phyloP scores from a whole-genome alignment of 2,329 filamentous ascomycete species.

The Penicillium sp. region DNA sequence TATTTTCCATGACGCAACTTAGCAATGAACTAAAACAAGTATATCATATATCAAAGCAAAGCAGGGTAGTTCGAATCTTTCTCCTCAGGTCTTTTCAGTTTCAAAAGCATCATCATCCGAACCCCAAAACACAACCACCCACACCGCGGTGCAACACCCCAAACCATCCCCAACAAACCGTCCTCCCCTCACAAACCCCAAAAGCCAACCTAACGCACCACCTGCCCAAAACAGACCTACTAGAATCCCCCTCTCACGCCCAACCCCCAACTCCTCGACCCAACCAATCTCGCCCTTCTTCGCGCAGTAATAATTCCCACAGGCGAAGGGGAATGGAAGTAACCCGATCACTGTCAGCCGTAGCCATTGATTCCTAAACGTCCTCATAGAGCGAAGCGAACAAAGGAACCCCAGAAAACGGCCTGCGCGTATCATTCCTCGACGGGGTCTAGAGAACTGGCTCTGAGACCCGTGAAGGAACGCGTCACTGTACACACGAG shows the following conservation, averaged over 20 bases:
- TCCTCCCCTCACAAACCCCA: constrained; percentile 7
- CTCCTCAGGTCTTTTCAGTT: constrained; percentile 55
- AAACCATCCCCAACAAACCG: constrained; percentile 11
- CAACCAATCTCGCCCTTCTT: constrained; percentile 3
- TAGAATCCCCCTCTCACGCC: neutral
- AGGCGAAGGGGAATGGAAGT: too few species aligned
- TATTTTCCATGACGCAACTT: neutral
- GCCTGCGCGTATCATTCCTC: constrained; percentile 19
- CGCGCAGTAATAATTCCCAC: constrained; percentile 8
- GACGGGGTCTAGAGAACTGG: too few species aligned
- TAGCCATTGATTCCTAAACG: constrained; percentile 48
- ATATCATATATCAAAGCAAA: neutral
- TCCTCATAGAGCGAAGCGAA: constrained; percentile 48
- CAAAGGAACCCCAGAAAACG: constrained; percentile 46
- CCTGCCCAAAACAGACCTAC: neutral
- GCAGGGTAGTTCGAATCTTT: constrained; percentile 5
- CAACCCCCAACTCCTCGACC: constrained; percentile 6
- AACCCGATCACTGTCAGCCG: constrained; percentile 37
- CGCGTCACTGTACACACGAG: constrained; percentile 24
- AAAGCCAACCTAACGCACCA: constrained; percentile 12
- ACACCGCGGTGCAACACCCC: constrained; percentile 34
- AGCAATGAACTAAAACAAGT: neutral
- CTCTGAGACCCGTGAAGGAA: too few species aligned
- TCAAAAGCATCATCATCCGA: constrained; percentile 44
- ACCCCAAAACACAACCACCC: constrained; percentile 25